A percentile compares a stretch with the other conserved stretches of the same genome.
Evolutionary conservation across 2,329 filamentous ascomycete genomes (phyloP).

Genomic region (Fusarium foetens): DNA sequence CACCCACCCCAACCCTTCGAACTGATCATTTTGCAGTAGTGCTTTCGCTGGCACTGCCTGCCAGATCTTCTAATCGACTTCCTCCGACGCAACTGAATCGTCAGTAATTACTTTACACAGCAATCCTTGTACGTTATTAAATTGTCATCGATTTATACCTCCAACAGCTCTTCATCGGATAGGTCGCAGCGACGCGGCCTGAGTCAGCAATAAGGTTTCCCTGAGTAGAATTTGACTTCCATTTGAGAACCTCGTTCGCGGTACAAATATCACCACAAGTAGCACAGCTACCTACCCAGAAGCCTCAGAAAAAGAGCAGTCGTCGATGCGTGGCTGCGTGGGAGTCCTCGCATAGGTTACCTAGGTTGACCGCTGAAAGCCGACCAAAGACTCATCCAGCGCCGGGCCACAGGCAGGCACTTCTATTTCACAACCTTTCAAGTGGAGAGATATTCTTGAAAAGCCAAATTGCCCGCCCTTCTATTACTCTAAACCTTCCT

Average conservation of each 20-base stretch:
- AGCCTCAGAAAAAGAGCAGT: background rate
- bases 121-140: background rate
- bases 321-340: conserved; percentile 13
- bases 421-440: background rate
- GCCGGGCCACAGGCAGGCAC: background rate
- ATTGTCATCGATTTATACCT: background rate
- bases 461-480: background rate
- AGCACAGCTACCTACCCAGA: background rate
- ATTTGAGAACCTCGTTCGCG: background rate
- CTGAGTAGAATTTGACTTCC: conserved; percentile 1
- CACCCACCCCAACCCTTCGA: background rate
- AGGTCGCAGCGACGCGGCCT: conserved; percentile 6
- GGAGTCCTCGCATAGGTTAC: conserved; percentile 1
- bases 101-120: background rate
- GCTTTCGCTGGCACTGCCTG: background rate
- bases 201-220: conserved; percentile 4
- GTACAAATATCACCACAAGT: background rate
- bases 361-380: conserved; percentile 4
- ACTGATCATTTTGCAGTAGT: background rate
- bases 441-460: background rate
- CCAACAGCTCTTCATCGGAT: background rate
- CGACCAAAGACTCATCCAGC: background rate
- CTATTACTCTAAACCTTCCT: background rate
- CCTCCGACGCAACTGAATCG: background rate
- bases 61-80: background rate